Evolutionary conservation across 148 eudicot species (phyloP).

Genomic region (Beta vulgaris): DNA sequence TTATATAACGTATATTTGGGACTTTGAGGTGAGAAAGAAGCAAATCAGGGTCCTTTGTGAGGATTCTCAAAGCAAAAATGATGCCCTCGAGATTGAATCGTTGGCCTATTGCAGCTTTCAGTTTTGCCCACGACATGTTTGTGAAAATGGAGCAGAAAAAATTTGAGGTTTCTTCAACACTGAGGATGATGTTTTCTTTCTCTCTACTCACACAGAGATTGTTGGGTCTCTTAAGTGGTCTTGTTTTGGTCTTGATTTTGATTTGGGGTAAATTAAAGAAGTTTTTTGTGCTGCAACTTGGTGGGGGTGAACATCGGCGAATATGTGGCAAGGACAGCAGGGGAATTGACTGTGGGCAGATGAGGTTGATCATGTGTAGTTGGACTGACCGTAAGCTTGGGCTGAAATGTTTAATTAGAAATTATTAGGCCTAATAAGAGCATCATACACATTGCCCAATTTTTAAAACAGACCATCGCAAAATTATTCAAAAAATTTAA

Average conservation of each 20-base stretch:
- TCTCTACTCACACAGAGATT: background rate
- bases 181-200: background rate
- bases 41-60: conserved; percentile 44
- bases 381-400: no score
- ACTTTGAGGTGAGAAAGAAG: conserved; percentile 64
- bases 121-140: conserved; percentile 70
- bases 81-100: conserved; percentile 73
- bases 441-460: no score
- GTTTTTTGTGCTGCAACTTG: background rate
- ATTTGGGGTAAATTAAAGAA: background rate
- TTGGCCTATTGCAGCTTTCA: conserved; percentile 70
- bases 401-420: no score
- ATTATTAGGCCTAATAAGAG: no score
- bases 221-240: background rate
- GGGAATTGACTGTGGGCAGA: background rate
- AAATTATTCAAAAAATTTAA: no score
- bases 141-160: conserved; percentile 33
- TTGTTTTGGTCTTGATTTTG: conserved; percentile 1
- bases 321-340: background rate
- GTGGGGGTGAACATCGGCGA: background rate
- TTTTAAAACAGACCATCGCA: no score
- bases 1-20: conserved; percentile 60
- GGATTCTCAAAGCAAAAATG: conserved; percentile 34
- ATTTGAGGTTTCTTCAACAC: background rate
- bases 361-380: no score